A percentile compares a stretch with the other conserved stretches of the same genome.
Conservation (phyloP, 73 alveolate genomes). For the Paramecium sonneborni region DNA sequence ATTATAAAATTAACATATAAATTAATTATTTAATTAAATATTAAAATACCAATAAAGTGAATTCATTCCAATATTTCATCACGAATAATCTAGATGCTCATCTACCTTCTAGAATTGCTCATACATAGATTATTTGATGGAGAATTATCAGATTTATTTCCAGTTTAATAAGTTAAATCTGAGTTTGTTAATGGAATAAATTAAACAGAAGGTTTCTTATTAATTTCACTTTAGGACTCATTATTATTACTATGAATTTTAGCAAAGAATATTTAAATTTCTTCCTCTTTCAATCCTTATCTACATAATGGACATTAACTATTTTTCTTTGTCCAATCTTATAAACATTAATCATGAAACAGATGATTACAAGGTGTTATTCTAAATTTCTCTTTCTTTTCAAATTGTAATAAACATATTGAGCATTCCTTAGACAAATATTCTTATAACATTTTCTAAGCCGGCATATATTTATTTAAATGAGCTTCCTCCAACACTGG, state of each 20-base stretch:
- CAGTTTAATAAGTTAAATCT: neutral
- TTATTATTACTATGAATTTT: neutral
- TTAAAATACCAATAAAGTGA: neutral
- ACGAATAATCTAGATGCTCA: neutral
- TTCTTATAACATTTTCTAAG: neutral
- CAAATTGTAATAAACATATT: neutral
- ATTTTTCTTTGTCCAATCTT: neutral
- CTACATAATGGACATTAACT: neutral
- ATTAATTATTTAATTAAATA: neutral
- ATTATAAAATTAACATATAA: neutral
- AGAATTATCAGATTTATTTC: neutral
- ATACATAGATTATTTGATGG: neutral
- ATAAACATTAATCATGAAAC: neutral
- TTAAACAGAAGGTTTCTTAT: neutral
- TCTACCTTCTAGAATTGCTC: neutral
- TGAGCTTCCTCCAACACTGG: neutral
- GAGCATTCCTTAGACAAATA: neutral
- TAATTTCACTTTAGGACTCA: neutral
- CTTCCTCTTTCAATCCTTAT: neutral
- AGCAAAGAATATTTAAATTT: neutral
- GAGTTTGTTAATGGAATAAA: neutral
- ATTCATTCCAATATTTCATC: neutral
- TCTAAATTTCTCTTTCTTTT: neutral
- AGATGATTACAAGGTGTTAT: neutral
- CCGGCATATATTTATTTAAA: neutral